These are phyloP conservation scores for Geoglossum glabrum DNA, from an alignment of 495 filamentous ascomycete species.

Conservation along the genomic window DNA sequence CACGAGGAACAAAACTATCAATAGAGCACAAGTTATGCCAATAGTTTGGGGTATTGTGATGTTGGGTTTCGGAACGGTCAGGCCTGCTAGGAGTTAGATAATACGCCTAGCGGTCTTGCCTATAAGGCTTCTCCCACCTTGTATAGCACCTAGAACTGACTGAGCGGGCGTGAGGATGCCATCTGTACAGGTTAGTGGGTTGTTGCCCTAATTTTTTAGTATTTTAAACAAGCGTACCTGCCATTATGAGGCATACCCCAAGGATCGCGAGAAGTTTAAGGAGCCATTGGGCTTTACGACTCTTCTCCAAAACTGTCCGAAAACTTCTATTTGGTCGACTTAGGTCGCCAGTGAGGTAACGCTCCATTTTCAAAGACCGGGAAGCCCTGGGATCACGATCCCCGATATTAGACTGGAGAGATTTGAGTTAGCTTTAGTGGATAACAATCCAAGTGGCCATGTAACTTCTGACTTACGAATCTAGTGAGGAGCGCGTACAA, in stretches of 20 bases:
- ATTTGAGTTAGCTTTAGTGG: not conserved
- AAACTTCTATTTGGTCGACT: constrained; percentile 28
- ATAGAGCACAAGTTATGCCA: constrained; percentile 45
- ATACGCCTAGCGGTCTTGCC: not conserved
- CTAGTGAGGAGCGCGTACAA: constrained; percentile 50
- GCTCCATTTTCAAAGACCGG: constrained; percentile 31
- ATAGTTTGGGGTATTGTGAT: constrained; percentile 36
- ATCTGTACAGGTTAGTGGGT: constrained; percentile 19
- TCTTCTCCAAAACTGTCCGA: constrained; percentile 37
- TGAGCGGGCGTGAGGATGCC: constrained; percentile 51
- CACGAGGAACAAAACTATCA: constrained; percentile 45
- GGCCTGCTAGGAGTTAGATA: constrained; percentile 6
- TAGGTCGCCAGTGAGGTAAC: constrained; percentile 34
- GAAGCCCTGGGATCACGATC: constrained; percentile 11
- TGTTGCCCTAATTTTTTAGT: not conserved
- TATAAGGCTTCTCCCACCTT: constrained; percentile 22
- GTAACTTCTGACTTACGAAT: constrained; percentile 26
- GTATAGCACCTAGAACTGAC: constrained; percentile 48
- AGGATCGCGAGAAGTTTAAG: constrained; percentile 50
- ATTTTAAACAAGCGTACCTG: constrained; percentile 13
- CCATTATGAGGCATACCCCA: constrained; percentile 49
- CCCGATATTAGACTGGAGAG: constrained; percentile 9
- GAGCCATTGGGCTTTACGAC: constrained; percentile 25
- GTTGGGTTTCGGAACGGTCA: constrained; percentile 28
- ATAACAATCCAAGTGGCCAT: not conserved